Percentiles rank a stretch among this genome's conserved stretches.
Evolutionary conservation across 768 basidiomycete species (phyloP).

Genomic region (Leucogyrophana mollusca): DNA sequence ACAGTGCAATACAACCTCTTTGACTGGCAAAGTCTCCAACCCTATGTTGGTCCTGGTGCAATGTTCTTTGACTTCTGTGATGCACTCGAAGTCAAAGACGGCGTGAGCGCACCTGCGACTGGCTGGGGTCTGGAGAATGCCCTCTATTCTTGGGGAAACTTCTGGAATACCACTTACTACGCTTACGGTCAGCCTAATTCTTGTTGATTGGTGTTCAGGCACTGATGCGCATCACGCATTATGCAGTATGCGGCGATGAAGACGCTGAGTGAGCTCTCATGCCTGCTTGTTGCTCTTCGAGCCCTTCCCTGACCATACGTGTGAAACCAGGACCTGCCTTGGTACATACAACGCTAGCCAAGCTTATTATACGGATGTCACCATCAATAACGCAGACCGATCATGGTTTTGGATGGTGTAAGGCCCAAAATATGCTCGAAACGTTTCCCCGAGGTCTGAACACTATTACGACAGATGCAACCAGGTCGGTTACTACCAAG

Average conservation of each 20-base stretch:
- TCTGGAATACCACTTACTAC: constrained; percentile 53
- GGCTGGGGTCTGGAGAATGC: constrained; percentile 69
- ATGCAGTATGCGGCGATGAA: constrained; percentile 49
- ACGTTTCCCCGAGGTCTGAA: not conserved
- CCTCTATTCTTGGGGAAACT: constrained; percentile 57
- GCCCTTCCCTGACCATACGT: constrained; percentile 30
- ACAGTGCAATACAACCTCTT: constrained; percentile 51
- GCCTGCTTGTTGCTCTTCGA: not conserved
- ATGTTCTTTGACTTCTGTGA: constrained; percentile 41
- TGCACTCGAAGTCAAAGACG: constrained; percentile 37
- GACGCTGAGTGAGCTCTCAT: constrained; percentile 46
- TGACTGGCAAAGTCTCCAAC: constrained; percentile 69
- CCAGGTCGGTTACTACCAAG: constrained; percentile 56
- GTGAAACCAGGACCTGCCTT: constrained; percentile 39
- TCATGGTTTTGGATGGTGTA: constrained; percentile 77
- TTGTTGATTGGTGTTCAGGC: not conserved
- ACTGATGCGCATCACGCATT: not conserved
- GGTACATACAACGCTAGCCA: constrained; percentile 39
- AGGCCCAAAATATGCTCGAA: constrained; percentile 9
- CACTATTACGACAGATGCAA: constrained; percentile 50
- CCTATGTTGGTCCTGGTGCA: constrained; percentile 41
- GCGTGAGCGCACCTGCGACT: constrained; percentile 37
- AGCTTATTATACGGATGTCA: constrained; percentile 51
- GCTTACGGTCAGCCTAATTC: constrained; percentile 37
- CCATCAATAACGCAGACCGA: constrained; percentile 52